Conservation (phyloP, 148 eudicot genomes). For the Rhododendron ovatum region DNA sequence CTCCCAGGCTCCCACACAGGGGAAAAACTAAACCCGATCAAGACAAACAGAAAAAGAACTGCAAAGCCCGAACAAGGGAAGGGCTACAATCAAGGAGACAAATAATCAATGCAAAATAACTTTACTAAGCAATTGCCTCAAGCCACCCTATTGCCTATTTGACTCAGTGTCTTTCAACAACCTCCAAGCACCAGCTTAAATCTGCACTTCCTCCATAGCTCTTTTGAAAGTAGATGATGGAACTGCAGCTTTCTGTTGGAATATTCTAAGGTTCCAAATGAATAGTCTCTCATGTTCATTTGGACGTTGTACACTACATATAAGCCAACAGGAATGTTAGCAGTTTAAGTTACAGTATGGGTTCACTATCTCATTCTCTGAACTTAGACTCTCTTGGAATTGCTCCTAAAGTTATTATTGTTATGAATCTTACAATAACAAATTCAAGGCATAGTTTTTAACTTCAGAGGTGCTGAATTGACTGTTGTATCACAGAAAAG, state of each 20-base stretch:
- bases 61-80: not conserved
- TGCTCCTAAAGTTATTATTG: not conserved
- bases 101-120: too few species aligned
- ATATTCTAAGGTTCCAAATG: not conserved
- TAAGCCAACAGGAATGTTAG: not conserved
- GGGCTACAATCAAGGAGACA: not conserved
- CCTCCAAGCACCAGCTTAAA: not conserved
- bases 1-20: not conserved
- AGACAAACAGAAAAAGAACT: not conserved
- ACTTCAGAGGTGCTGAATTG: not conserved
- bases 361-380: not conserved
- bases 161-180: not conserved
- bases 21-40: not conserved
- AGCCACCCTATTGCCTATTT: not conserved
- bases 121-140: too few species aligned
- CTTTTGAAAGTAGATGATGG: not conserved
- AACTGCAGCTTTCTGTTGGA: not conserved
- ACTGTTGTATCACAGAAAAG: not conserved
- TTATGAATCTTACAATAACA: not conserved
- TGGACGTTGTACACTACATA: not conserved
- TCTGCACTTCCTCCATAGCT: not conserved
- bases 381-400: not conserved
- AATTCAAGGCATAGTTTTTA: not conserved
- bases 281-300: not conserved
- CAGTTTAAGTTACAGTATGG: not conserved